Evolutionary conservation across 257 asterid genomes (phyloP).

Genomic region (Marsdenia floribunda): DNA sequence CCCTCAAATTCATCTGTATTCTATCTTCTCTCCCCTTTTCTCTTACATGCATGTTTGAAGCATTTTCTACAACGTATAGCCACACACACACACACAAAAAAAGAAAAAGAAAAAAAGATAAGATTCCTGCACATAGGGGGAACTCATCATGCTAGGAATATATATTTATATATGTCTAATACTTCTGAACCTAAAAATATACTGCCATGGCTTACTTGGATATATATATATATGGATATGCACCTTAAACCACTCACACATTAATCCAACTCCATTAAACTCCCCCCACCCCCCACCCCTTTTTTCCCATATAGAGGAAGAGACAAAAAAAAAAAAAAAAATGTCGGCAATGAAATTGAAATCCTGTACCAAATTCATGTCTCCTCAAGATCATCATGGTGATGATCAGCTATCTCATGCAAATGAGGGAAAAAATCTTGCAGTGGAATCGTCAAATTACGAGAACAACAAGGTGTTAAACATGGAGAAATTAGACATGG

Average conservation of each 20-base stretch:
- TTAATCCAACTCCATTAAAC: neutral
- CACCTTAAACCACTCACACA: neutral
- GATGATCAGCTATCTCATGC: conserved; percentile 17
- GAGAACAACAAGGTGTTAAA: conserved; percentile 6
- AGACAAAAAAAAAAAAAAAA: neutral
- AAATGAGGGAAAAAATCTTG: conserved; percentile 4
- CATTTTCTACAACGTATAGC: too few species aligned
- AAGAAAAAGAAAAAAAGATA: too few species aligned
- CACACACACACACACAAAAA: neutral
- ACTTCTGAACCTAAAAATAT: conserved; percentile 5
- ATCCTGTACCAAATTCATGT: conserved; percentile 13
- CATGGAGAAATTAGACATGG: conserved; percentile 28
- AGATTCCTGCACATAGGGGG: conserved; percentile 4
- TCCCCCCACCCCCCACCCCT: neutral
- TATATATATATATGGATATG: neutral
- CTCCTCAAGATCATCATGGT: conserved; percentile 20
- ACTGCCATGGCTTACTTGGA: too few species aligned
- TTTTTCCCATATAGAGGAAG: neutral
- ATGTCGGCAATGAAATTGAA: conserved; percentile 29
- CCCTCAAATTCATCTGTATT: too few species aligned
- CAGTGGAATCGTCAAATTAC: neutral
- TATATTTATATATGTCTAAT: too few species aligned
- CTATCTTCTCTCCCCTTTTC: too few species aligned
- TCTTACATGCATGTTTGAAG: neutral
- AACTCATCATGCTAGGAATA: neutral